A percentile compares a stretch with the other conserved stretches of the same genome.
Conservation (phyloP, 345 rosid species). For the Brassica incana region DNA sequence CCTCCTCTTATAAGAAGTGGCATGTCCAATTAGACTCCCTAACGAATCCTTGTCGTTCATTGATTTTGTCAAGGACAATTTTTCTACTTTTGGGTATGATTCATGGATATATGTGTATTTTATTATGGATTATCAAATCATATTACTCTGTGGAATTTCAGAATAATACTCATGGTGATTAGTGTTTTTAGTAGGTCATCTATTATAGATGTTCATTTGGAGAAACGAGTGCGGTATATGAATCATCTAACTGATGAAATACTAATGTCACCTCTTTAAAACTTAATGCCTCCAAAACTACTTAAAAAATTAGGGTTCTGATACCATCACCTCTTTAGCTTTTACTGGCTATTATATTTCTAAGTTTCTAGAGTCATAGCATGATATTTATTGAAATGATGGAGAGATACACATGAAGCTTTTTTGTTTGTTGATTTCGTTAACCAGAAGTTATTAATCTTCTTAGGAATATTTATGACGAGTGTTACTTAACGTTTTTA, state of each 20-base stretch:
- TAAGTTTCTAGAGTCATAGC: no score
- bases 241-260: not conserved
- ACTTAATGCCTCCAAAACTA: no score
- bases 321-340: no score
- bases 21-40: not conserved
- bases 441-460: no score
- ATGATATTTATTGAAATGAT: no score
- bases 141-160: not conserved
- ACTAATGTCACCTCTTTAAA: no score
- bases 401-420: no score
- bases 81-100: not conserved
- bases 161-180: not conserved
- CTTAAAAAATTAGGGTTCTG: no score
- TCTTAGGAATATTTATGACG: no score
- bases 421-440: no score
- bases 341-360: no score
- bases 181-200: not conserved
- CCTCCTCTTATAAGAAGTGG: not conserved
- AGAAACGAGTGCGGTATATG: not conserved
- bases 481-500: no score
- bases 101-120: not conserved
- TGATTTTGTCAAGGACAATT: not conserved
- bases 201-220: not conserved
- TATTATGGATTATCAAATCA: not conserved
- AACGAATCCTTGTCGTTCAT: not conserved